Percentiles rank a stretch among this genome's conserved stretches.
These are phyloP conservation scores for Garcia nutans DNA, from an alignment of 345 rosid genomes.

Conservation along the genomic window DNA sequence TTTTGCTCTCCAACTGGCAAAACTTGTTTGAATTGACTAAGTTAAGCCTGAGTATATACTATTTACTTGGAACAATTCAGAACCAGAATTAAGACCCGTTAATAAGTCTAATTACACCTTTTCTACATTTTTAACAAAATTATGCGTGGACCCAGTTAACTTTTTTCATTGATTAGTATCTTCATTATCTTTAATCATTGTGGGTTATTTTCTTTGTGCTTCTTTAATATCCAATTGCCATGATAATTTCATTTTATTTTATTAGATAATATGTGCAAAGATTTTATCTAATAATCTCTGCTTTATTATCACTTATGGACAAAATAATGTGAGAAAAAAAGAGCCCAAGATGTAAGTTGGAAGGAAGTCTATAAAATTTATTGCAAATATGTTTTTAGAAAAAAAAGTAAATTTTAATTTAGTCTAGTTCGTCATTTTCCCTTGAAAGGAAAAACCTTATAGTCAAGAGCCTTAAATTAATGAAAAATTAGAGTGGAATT, in stretches of 20 bases:
- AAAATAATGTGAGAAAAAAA: background rate
- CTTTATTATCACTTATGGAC: background rate
- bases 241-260: constrained; percentile 2
- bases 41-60: background rate
- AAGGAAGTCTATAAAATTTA: too few species aligned
- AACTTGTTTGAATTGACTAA: background rate
- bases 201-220: background rate
- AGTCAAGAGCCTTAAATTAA: too few species aligned
- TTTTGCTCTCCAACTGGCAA: background rate
- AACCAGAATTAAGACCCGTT: background rate
- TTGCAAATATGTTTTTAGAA: too few species aligned
- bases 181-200: constrained; percentile 4
- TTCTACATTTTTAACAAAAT: background rate
- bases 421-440: too few species aligned
- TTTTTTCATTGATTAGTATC: background rate
- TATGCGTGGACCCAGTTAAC: background rate
- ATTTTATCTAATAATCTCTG: background rate
- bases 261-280: background rate
- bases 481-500: too few species aligned
- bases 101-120: too few species aligned
- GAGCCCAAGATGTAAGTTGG: too few species aligned
- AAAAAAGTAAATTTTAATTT: too few species aligned
- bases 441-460: too few species aligned
- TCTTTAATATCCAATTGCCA: background rate
- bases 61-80: background rate